Base-by-base conservation (phyloP, 2,329 filamentous ascomycete species). In the Aureobasidium mangrovei region DNA sequence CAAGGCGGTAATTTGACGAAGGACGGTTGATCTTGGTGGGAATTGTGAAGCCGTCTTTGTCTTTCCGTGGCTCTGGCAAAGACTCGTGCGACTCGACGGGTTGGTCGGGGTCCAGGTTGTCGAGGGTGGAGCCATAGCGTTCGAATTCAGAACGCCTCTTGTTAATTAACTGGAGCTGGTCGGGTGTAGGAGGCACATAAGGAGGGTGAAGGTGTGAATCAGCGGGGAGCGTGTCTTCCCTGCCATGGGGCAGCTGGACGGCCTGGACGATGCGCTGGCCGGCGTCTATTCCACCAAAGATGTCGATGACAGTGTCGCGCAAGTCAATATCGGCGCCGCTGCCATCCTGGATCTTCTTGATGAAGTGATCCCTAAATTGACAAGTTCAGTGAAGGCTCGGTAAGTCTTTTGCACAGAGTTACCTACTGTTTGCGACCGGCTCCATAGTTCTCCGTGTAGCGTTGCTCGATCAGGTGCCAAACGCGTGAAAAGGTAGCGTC, bases 251-350 rank as follows among this genome's bases (percentile, higher is more conserved):
- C 33, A 57, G 54, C 27, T 63, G 65, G 0, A 68, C 56, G 29
- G 69, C 63, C 32, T 66, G 63, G 58, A 70, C 63, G 28, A 63
- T 55, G 40, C 62, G 61, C 60, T 61, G 63, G 12, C 56, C 44
- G 7, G 55, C 60, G 43, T 67, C 61, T 1, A 67, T 64, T 48
- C 59, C 62, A 39, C 63, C 66, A 51, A 67, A 70, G 36, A 69
- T 66, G 49, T 63, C 60, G 39, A 60, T 57, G 38, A 70, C 67
- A 4, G 65, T 67, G 57, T 70, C 67, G 45, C 61, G 56, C 31
- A 69, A 42, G 57, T 67, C 66, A 24, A 70, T 62, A 51, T 70
- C 68, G 60, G 64, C 68, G 47, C 65, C 66, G 57, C 64, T 64
- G 33, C 58, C 63, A 55, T 68, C 66, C 51, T 68, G 66, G 7